Evolutionary conservation across 2,329 filamentous ascomycete species (phyloP).

Genomic region (Ceratocystis eucalypticola): DNA sequence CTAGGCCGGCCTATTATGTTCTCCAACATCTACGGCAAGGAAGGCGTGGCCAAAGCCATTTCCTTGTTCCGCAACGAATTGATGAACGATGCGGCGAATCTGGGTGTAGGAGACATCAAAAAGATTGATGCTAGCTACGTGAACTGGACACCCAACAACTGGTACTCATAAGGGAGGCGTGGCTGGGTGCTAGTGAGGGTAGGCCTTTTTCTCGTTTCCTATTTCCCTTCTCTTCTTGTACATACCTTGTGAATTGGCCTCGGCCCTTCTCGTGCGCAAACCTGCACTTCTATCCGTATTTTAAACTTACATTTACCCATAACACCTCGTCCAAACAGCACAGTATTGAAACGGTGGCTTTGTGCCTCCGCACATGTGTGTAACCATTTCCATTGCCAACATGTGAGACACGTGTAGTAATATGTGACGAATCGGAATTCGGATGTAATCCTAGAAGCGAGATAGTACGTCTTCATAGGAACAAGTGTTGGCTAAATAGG

Average conservation of each 20-base stretch:
- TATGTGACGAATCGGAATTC: neutral
- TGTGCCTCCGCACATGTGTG: neutral
- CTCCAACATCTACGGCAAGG: conserved; percentile 36
- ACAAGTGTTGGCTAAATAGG: neutral
- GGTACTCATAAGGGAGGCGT: conserved; percentile 20
- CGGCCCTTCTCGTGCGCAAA: neutral
- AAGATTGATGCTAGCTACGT: conserved; percentile 25
- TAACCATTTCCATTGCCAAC: neutral
- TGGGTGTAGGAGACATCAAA: conserved; percentile 30
- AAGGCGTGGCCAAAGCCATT: conserved; percentile 34
- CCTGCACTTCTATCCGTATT: neutral
- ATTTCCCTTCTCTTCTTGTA: neutral
- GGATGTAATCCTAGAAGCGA: neutral
- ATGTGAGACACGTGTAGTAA: neutral
- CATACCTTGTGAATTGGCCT: neutral
- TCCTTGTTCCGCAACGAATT: conserved; percentile 38
- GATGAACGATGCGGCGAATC: conserved; percentile 31
- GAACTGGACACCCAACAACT: conserved; percentile 25
- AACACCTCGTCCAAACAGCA: neutral
- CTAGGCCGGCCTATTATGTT: conserved; percentile 31
- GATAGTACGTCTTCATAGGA: neutral
- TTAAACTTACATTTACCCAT: neutral
- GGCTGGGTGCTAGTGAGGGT: neutral
- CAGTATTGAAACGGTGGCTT: neutral
- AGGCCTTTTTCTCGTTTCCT: neutral